Evolutionary conservation across 805 yeast species (phyloP).

Genomic region (Suhomyces sp.): DNA sequence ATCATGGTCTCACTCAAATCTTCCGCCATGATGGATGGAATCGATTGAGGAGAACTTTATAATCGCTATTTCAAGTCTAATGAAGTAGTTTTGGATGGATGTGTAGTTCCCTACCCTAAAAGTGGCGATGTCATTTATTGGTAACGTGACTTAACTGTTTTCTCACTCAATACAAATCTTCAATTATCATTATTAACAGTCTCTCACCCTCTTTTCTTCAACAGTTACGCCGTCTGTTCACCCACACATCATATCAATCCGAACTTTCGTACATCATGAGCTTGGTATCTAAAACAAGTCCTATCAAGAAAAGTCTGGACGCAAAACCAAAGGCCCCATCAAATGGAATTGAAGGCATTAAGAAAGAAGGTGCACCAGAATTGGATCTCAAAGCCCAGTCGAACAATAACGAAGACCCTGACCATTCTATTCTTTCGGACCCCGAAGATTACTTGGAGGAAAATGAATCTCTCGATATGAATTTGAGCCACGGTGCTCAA

Average conservation of each 20-base stretch:
- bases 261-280: slow-evolving; percentile 8
- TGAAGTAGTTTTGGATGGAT: no score
- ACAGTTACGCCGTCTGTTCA: no score
- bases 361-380: slow-evolving; percentile 1
- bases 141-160: no score
- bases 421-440: slow-evolving; percentile 39
- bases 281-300: slow-evolving; percentile 11
- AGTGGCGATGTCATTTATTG: no score
- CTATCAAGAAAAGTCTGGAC: slow-evolving; percentile 10
- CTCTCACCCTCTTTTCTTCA: no score
- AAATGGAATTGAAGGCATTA: slow-evolving; percentile 3
- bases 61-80: no score
- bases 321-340: slow-evolving; percentile 3
- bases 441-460: slow-evolving; percentile 48
- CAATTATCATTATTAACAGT: no score
- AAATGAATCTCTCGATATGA: slow-evolving; percentile 76
- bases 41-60: no score
- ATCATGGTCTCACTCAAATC: no score
- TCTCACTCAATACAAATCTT: no score
- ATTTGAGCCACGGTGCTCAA: slow-evolving; percentile 57
- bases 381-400: slow-evolving; percentile 1
- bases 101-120: no score
- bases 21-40: no score
- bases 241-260: not conserved
- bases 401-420: slow-evolving; percentile 14